These are phyloP conservation scores for Trametes cinnabarina DNA, from an alignment of 768 basidiomycete species.

Conservation along the genomic window DNA sequence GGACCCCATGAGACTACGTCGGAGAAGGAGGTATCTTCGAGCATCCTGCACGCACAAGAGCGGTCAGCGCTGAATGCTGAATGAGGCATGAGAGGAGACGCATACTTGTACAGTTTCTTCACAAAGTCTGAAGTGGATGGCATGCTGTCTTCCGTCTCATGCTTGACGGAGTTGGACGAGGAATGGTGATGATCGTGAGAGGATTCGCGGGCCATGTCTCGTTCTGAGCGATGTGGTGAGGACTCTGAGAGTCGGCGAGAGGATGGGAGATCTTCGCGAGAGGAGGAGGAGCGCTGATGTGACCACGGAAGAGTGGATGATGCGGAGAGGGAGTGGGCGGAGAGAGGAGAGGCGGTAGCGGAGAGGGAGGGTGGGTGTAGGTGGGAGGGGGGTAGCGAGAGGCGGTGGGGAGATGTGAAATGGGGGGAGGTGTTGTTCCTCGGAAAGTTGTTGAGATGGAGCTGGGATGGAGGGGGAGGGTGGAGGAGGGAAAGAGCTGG, in stretches of 20 bases:
- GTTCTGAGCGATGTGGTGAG: constrained; percentile 17
- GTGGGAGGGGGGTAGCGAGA: constrained; percentile 35
- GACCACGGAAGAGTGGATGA: constrained; percentile 32
- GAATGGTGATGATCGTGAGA: constrained; percentile 14
- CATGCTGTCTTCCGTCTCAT: constrained; percentile 67
- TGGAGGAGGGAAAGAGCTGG: constrained; percentile 42
- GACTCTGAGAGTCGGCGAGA: constrained; percentile 28
- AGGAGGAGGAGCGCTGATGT: constrained; percentile 32
- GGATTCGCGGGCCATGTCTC: constrained; percentile 26
- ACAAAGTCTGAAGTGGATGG: constrained; percentile 91
- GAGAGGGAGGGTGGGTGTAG: constrained; percentile 35
- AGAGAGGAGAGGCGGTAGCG: constrained; percentile 28
- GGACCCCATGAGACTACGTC: constrained; percentile 83
- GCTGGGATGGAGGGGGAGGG: constrained; percentile 43
- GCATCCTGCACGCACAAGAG: constrained; percentile 57
- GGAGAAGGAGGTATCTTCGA: constrained; percentile 72
- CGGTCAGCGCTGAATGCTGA: neutral
- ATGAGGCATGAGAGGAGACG: constrained; percentile 23
- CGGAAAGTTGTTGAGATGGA: constrained; percentile 36
- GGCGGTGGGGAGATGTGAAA: constrained; percentile 29
- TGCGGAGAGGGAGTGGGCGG: constrained; percentile 27
- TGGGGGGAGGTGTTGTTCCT: constrained; percentile 43
- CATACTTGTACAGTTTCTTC: constrained; percentile 92
- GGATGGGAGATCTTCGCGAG: constrained; percentile 34
- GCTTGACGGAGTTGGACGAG: constrained; percentile 23